Conservation (phyloP, 2,329 filamentous ascomycete genomes). For the Phoma sp. region DNA sequence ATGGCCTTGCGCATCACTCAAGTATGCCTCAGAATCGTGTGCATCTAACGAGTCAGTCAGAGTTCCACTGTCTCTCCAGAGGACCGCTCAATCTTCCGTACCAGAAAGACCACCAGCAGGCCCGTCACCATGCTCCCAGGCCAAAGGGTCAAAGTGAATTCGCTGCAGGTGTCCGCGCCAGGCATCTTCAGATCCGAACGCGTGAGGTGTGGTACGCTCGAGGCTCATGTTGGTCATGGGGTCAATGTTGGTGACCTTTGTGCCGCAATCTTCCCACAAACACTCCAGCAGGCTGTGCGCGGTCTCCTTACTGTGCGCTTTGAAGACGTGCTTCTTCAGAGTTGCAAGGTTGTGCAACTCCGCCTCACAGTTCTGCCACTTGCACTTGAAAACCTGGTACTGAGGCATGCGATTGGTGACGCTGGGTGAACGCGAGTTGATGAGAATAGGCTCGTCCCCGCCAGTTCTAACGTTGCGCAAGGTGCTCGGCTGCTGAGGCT, state of each 20-base stretch:
- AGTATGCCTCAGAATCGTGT: slow-evolving; percentile 54
- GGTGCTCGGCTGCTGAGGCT: slow-evolving; percentile 33
- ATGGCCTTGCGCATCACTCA: slow-evolving; percentile 56
- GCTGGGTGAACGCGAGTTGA: slow-evolving; percentile 44
- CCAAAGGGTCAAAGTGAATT: slow-evolving; percentile 59
- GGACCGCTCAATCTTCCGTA: slow-evolving; percentile 52
- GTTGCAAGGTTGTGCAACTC: slow-evolving; percentile 68
- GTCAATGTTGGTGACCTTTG: slow-evolving; percentile 31
- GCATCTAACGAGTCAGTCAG: slow-evolving; percentile 40
- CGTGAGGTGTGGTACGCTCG: slow-evolving; percentile 28
- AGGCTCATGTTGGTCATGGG: slow-evolving; percentile 30
- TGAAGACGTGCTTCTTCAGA: slow-evolving; percentile 64
- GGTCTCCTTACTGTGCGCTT: slow-evolving; percentile 57
- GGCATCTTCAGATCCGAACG: slow-evolving; percentile 48
- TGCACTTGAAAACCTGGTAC: slow-evolving; percentile 61
- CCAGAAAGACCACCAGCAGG: slow-evolving; percentile 61
- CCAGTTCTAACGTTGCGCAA: slow-evolving; percentile 32
- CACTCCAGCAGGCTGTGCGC: slow-evolving; percentile 51
- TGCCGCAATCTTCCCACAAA: slow-evolving; percentile 54
- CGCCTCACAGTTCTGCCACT: slow-evolving; percentile 63
- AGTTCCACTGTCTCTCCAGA: slow-evolving; percentile 13
- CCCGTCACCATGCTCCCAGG: slow-evolving; percentile 67
- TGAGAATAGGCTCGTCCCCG: slow-evolving; percentile 27
- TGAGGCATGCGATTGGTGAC: slow-evolving; percentile 33
- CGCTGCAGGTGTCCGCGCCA: slow-evolving; percentile 61